Conservation (phyloP, 1,139 yeast genomes). For the Williopsis jadinii region DNA sequence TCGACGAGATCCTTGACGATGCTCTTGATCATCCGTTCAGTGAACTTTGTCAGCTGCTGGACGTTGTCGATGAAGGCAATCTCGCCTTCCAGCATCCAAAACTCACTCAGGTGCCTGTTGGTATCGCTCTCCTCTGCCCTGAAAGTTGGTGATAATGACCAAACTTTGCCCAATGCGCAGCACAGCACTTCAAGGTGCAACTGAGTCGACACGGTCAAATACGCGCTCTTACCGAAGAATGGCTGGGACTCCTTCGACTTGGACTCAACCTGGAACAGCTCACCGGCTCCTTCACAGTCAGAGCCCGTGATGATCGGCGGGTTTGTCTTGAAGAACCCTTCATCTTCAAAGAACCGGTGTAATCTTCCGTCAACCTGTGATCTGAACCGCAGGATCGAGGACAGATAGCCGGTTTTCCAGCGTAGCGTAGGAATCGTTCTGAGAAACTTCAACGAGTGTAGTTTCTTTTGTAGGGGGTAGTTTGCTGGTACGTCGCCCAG, state of each 20-base stretch:
- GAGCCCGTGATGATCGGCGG: conserved; percentile 53
- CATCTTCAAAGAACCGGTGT: conserved; percentile 43
- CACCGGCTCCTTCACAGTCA: conserved; percentile 99
- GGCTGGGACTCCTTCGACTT: conserved; percentile 28
- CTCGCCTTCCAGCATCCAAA: conserved; percentile 98
- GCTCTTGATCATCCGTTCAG: conserved; percentile 61
- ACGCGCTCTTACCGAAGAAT: conserved; percentile 31
- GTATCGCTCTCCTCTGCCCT: conserved; percentile 93
- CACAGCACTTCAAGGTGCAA: conserved; percentile 81
- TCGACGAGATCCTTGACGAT: conserved; percentile 37
- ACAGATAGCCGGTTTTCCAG: conserved; percentile 61
- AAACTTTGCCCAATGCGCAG: conserved; percentile 69
- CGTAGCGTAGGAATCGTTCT: conserved; percentile 69
- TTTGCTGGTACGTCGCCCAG: conserved; percentile 52
- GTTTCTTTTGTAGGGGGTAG: conserved; percentile 83
- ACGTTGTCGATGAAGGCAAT: conserved; percentile 58
- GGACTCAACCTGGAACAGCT: conserved; percentile 33
- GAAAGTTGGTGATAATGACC: conserved; percentile 89
- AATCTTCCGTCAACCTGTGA: conserved; percentile 56
- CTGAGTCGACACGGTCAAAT: conserved; percentile 86
- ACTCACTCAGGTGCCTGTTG: conserved; percentile 85
- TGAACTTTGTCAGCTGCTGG: conserved; percentile 53
- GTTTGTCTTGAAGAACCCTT: conserved; percentile 8
- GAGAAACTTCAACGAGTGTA: conserved; percentile 56
- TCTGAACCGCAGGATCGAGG: conserved; percentile 65